These are phyloP conservation scores for Anethum foeniculum DNA, from an alignment of 140 eudicot species.

Conservation along the genomic window DNA sequence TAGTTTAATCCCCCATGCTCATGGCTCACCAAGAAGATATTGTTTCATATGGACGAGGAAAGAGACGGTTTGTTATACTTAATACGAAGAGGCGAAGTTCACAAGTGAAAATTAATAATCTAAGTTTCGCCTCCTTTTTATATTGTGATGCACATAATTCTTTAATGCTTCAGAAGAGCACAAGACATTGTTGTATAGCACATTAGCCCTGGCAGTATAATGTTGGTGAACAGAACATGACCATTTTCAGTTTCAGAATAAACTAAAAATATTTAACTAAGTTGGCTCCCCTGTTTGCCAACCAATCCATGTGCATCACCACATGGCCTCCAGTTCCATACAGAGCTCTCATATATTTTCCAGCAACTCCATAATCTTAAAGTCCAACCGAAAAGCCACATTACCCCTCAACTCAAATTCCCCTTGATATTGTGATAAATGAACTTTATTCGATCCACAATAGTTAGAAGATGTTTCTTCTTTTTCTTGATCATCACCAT, in stretches of 20 bases:
- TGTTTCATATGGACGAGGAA: neutral
- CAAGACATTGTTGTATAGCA: slow-evolving; percentile 4
- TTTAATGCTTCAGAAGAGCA: neutral
- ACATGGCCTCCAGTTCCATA: slow-evolving; percentile 16
- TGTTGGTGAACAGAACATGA: slow-evolving; percentile 13
- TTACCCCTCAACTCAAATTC: neutral
- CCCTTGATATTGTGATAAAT: neutral
- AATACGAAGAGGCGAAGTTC: neutral
- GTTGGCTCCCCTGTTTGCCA: slow-evolving; percentile 15
- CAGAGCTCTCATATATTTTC: neutral
- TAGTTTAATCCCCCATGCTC: neutral
- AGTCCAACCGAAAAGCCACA: slow-evolving; percentile 1
- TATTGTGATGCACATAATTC: neutral
- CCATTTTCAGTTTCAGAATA: neutral
- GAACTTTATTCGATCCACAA: slow-evolving; percentile 20
- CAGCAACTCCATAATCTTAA: neutral
- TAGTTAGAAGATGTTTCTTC: slow-evolving; percentile 22
- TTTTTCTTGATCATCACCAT: slow-evolving; percentile 30
- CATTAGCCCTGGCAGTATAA: neutral
- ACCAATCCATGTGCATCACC: slow-evolving; percentile 20
- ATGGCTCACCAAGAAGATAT: neutral
- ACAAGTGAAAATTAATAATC: neutral
- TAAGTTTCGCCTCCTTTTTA: neutral
- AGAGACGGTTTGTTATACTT: neutral
- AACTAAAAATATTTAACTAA: neutral